Conservation (phyloP, 2,329 filamentous ascomycete species). For the Sphaerulina musiva region DNA sequence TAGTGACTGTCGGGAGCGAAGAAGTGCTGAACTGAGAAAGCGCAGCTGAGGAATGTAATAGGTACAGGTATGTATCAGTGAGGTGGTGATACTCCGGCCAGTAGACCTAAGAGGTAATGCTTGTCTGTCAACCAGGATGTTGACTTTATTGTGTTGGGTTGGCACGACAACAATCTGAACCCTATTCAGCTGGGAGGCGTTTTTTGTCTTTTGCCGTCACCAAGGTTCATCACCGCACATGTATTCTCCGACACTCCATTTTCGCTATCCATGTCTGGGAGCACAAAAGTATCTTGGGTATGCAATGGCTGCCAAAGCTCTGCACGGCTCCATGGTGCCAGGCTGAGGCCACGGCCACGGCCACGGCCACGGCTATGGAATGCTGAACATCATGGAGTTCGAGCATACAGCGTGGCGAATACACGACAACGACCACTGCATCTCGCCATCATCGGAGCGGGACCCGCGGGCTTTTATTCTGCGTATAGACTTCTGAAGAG, state of each 20-base stretch:
- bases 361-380: constrained; percentile 2
- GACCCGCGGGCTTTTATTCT: constrained; percentile 93
- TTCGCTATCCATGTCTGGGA: constrained; percentile 12
- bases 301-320: constrained; percentile 19
- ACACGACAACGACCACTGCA: constrained; percentile 50
- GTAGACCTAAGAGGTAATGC: not conserved
- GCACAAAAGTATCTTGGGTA: constrained; percentile 14
- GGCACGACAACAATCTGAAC: not conserved
- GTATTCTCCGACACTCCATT: constrained; percentile 1
- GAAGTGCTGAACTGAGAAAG: not conserved
- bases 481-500: constrained; percentile 77
- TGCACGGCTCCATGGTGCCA: constrained; percentile 14
- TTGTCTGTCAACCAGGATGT: constrained; percentile 4
- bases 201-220: not conserved
- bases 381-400: not conserved
- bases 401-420: constrained; percentile 25
- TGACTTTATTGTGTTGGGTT: not conserved
- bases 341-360: constrained; percentile 6
- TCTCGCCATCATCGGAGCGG: constrained; percentile 80
- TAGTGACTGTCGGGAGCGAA: constrained; percentile 5
- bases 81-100: not conserved
- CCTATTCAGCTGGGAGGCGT: constrained; percentile 1
- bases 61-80: not conserved
- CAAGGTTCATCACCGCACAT: not conserved
- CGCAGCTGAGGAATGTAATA: constrained; percentile 6